Evolutionary conservation across 2,329 filamentous ascomycete species (phyloP).

Genomic region (Microsporum canis): DNA sequence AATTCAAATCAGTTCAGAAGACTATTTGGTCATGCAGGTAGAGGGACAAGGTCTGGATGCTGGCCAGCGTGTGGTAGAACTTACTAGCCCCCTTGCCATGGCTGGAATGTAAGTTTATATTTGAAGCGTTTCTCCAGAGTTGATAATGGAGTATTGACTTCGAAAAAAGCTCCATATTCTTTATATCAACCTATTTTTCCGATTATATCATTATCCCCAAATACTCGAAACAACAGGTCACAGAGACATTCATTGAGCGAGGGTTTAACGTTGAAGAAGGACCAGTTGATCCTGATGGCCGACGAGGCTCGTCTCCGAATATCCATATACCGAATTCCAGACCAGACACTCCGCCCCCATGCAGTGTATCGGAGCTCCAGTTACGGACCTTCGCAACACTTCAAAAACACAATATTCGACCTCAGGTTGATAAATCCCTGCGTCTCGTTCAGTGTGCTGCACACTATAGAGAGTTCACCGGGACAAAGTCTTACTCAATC

Average conservation of each 20-base stretch:
- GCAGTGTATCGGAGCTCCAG: constrained; percentile 68
- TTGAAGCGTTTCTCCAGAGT: background rate
- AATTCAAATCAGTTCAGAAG: constrained; percentile 67
- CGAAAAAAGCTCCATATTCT: constrained; percentile 65
- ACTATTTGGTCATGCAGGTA: constrained; percentile 81
- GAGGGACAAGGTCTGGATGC: constrained; percentile 84
- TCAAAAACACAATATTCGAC: constrained; percentile 62
- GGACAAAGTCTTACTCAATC: constrained; percentile 28
- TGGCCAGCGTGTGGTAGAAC: constrained; percentile 77
- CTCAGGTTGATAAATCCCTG: constrained; percentile 56
- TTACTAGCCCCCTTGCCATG: constrained; percentile 81
- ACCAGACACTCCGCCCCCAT: constrained; percentile 63
- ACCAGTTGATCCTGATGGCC: background rate
- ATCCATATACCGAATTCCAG: constrained; percentile 19
- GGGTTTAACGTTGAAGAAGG: constrained; percentile 71
- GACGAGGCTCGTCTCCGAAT: constrained; percentile 19
- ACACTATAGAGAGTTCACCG: constrained; percentile 33
- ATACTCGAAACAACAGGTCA: constrained; percentile 61
- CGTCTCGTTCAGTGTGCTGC: constrained; percentile 76
- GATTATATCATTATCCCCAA: constrained; percentile 89
- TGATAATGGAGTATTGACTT: background rate
- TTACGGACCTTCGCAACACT: constrained; percentile 71
- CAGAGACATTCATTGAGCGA: constrained; percentile 61
- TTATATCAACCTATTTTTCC: constrained; percentile 96
- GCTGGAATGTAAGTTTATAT: constrained; percentile 58